phyloP scores from a whole-genome alignment of 2,329 filamentous ascomycete genomes.

The Cordyceps tenuipes region DNA sequence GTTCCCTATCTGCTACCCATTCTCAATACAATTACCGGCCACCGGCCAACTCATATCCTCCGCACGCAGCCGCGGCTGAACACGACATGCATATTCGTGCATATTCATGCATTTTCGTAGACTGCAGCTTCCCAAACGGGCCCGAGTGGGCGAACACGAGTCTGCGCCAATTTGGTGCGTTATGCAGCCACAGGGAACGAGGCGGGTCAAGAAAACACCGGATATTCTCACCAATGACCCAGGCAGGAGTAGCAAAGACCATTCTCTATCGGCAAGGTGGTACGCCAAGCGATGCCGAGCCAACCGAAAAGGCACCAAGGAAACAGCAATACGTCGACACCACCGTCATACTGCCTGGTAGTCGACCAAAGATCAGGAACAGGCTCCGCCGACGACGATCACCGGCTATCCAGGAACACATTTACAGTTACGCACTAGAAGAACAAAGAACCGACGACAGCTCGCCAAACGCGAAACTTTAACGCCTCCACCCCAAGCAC shows the following conservation, averaged over 20 bases:
- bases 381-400: neutral
- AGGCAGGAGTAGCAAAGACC: neutral
- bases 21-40: neutral
- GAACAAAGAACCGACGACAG: neutral
- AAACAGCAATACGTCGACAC: too few species aligned
- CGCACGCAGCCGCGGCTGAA: constrained; percentile 2
- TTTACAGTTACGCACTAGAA: neutral
- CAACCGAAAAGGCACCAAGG: neutral
- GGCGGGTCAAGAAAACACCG: neutral
- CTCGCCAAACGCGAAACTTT: neutral
- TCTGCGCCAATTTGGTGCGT: neutral
- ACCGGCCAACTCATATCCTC: neutral
- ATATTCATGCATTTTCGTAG: too few species aligned
- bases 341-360: neutral
- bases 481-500: neutral
- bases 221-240: neutral
- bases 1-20: neutral
- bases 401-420: neutral
- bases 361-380: neutral
- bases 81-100: neutral
- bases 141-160: neutral
- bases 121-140: neutral
- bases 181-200: neutral
- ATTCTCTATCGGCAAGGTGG: neutral
- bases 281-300: too few species aligned